A percentile compares a stretch with the other conserved stretches of the same genome.
Conservation (phyloP, 495 filamentous ascomycete genomes). For the Lineolata rhizophorae region DNA sequence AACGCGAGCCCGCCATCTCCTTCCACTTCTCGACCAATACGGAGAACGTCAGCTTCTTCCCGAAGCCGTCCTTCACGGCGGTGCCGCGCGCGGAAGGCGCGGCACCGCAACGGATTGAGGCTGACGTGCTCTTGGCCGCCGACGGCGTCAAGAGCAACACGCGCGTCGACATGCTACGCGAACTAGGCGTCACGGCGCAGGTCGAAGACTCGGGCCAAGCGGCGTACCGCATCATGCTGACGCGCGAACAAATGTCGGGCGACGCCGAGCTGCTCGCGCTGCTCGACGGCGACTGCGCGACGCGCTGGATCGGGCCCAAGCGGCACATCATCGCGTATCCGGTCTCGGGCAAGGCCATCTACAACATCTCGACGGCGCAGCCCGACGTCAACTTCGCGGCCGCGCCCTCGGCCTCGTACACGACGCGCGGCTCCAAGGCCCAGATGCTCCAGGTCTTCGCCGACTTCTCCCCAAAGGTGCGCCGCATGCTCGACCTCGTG, state of each 20-base stretch:
- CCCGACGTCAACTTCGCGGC: constrained; percentile 51
- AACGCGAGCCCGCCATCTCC: constrained; percentile 37
- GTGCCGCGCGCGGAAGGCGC: constrained; percentile 31
- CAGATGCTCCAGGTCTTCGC: constrained; percentile 43
- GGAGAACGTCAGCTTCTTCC: constrained; percentile 30
- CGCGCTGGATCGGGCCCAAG: constrained; percentile 58
- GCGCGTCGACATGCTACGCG: constrained; percentile 36
- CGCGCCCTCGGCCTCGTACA: constrained; percentile 55
- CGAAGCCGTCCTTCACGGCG: constrained; percentile 31
- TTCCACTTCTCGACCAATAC: constrained; percentile 43
- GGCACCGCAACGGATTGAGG: constrained; percentile 30
- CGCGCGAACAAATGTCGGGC: constrained; percentile 37
- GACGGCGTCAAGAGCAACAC: constrained; percentile 54
- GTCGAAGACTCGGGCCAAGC: constrained; percentile 56
- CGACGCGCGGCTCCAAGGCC: constrained; percentile 45
- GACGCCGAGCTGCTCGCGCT: constrained; percentile 48
- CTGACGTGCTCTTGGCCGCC: constrained; percentile 47
- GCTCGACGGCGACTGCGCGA: constrained; percentile 41
- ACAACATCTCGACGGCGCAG: constrained; percentile 59
- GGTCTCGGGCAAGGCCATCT: constrained; percentile 48
- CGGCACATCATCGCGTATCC: constrained; percentile 72
- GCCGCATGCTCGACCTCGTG: constrained; percentile 53
- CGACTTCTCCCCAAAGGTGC: constrained; percentile 51
- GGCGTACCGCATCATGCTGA: constrained; percentile 72
- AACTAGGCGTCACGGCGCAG: constrained; percentile 28